phyloP scores from a whole-genome alignment of 2,329 filamentous ascomycete genomes.

The Ophiostoma australiae region DNA sequence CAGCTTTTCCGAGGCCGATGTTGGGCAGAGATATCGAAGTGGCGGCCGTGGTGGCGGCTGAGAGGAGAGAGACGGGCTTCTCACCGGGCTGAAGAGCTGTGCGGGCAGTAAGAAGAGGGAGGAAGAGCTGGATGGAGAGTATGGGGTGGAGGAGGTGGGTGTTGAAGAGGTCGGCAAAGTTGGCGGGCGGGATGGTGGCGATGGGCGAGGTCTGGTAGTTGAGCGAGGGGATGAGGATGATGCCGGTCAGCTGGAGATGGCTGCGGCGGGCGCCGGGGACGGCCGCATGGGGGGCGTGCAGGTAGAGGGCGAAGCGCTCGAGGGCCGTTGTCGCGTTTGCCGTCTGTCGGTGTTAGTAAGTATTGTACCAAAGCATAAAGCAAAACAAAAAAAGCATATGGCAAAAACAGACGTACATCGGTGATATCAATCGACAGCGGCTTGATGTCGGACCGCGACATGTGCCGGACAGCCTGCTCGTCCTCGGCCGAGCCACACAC shows the following conservation, averaged over 20 bases:
- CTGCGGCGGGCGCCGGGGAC: constrained; percentile 72
- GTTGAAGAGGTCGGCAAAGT: constrained; percentile 86
- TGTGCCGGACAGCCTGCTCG: constrained; percentile 68
- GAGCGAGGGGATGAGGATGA: constrained; percentile 77
- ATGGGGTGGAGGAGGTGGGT: constrained; percentile 87
- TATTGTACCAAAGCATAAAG: constrained; percentile 14
- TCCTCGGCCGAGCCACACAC: constrained; percentile 83
- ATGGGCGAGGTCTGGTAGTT: constrained; percentile 79
- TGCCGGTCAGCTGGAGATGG: constrained; percentile 67
- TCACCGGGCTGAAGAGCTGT: constrained; percentile 41
- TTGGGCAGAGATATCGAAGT: constrained; percentile 31
- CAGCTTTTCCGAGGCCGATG: constrained; percentile 13
- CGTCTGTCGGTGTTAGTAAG: constrained; percentile 45
- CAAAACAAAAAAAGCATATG: not conserved
- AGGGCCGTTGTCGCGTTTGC: constrained; percentile 63
- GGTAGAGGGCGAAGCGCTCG: constrained; percentile 64
- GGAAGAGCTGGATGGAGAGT: constrained; percentile 79
- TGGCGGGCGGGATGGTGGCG: constrained; percentile 75
- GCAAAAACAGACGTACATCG: constrained; percentile 51
- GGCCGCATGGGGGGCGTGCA: constrained; percentile 69
- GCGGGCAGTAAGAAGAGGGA: constrained; percentile 67
- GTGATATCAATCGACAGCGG: constrained; percentile 78
- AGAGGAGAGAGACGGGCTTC: constrained; percentile 30
- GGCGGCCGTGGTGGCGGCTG: constrained; percentile 37
- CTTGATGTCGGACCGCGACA: constrained; percentile 75